Conservation (phyloP, 352 stramenopile species). For the Phytophthora litchii region DNA sequence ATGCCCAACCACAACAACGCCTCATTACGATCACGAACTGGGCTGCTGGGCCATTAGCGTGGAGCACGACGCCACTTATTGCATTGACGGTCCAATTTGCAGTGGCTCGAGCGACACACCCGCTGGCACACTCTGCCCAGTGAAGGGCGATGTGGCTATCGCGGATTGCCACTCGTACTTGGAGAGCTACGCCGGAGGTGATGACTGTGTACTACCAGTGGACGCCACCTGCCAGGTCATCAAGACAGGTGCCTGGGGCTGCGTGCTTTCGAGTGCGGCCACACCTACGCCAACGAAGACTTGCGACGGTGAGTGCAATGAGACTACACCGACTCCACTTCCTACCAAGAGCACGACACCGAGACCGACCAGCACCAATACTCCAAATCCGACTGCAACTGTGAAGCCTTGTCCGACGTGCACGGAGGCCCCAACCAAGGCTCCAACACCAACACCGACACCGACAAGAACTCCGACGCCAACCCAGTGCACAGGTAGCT, state of each 20-base stretch:
- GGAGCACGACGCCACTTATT: conserved; percentile 50
- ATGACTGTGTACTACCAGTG: conserved; percentile 52
- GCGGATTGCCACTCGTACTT: conserved; percentile 56
- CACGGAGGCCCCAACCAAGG: conserved; percentile 2
- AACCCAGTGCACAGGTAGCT: conserved; percentile 18
- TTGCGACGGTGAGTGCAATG: conserved; percentile 11
- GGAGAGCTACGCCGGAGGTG: conserved; percentile 46
- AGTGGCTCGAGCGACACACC: conserved; percentile 28
- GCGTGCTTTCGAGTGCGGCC: conserved; percentile 37
- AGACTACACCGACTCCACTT: conserved; percentile 3
- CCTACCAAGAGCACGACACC: conserved; percentile 4
- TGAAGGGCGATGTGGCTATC: conserved; percentile 47
- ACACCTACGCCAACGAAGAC: conserved; percentile 32
- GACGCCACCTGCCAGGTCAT: conserved; percentile 61
- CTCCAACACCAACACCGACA: conserved; percentile 1
- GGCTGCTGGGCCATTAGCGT: conserved; percentile 44
- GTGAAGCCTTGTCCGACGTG: conserved; percentile 4
- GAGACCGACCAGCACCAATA: conserved; percentile 8
- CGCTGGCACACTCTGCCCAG: conserved; percentile 40
- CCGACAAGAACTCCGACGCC: conserved; percentile 2
- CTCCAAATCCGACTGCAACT: conserved; percentile 3
- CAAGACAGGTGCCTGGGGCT: conserved; percentile 64
- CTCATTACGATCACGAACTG: conserved; percentile 33
- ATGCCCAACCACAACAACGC: conserved; percentile 17
- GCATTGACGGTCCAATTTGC: conserved; percentile 48